These are phyloP conservation scores for Suhomyces taliae DNA, from an alignment of 1,139 yeast genomes.

Conservation along the genomic window DNA sequence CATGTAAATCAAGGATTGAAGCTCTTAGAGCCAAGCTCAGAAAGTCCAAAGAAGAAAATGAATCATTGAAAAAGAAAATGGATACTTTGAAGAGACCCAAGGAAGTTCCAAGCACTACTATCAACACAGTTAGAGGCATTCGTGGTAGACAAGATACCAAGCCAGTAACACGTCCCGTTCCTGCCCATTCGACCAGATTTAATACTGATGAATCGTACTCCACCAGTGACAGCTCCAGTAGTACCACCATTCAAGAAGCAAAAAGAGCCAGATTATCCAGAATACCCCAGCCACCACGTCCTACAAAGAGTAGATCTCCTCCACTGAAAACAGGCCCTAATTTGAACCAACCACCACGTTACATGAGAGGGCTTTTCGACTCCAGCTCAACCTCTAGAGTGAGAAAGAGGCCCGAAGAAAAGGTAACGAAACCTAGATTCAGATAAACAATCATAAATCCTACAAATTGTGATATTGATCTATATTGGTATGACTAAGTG, in stretches of 20 bases:
- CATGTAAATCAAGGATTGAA: slow-evolving; percentile 26
- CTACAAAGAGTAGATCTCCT: slow-evolving; percentile 5
- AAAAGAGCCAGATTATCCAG: slow-evolving; percentile 15
- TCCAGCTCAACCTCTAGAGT: slow-evolving; percentile 13
- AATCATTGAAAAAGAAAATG: slow-evolving; percentile 26
- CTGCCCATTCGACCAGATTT: neutral
- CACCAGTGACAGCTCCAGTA: neutral
- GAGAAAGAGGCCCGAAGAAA: neutral
- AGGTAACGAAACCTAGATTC: slow-evolving; percentile 4
- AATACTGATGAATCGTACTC: neutral
- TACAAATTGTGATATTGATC: too few relatives aligned
- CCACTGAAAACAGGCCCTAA: slow-evolving; percentile 28
- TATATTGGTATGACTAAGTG: too few relatives aligned
- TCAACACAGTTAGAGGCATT: too few relatives aligned
- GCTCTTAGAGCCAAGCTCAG: slow-evolving; percentile 23
- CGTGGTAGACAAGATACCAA: neutral
- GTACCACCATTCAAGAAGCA: slow-evolving; percentile 10
- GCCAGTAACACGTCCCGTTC: neutral
- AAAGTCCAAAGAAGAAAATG: slow-evolving; percentile 27
- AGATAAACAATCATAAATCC: neutral
- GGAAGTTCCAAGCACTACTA: too few relatives aligned
- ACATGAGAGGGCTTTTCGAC: slow-evolving; percentile 42
- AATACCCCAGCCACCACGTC: slow-evolving; percentile 16
- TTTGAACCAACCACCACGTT: slow-evolving; percentile 46
- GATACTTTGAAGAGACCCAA: slow-evolving; percentile 2